Conservation (phyloP, 805 yeast species). For the Metschnikowia hibisci region DNA sequence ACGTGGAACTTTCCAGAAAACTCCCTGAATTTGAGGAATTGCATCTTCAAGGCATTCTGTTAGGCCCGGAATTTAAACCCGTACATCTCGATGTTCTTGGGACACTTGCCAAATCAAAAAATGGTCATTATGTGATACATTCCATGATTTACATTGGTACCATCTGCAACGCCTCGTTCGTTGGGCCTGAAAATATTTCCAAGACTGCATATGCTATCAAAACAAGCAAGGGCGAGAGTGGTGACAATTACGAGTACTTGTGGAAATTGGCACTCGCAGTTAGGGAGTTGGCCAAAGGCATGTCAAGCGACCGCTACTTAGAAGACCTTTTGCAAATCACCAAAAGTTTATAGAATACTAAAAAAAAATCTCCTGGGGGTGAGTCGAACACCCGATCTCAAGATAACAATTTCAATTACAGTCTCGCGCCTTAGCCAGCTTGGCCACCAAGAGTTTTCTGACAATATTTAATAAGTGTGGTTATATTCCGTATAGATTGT, state of each 20-base stretch:
- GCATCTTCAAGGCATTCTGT: neutral
- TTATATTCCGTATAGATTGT: no score
- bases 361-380: slow-evolving; percentile 44
- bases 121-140: slow-evolving; percentile 43
- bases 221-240: slow-evolving; percentile 70
- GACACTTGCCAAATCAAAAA: slow-evolving; percentile 15
- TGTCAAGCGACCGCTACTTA: slow-evolving; percentile 30
- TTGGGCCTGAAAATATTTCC: slow-evolving; percentile 70
- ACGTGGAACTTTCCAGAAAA: neutral
- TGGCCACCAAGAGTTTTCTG: slow-evolving; percentile 42
- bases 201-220: slow-evolving; percentile 61
- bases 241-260: slow-evolving; percentile 72
- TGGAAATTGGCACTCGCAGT: slow-evolving; percentile 48
- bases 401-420: slow-evolving; percentile 43
- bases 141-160: slow-evolving; percentile 83
- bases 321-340: slow-evolving; percentile 24
- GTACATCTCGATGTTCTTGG: slow-evolving; percentile 6
- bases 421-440: slow-evolving; percentile 53
- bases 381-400: slow-evolving; percentile 52
- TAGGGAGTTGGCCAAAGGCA: slow-evolving; percentile 18
- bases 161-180: slow-evolving; percentile 71
- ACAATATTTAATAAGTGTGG: neutral
- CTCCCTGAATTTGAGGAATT: no score
- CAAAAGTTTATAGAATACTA: slow-evolving; percentile 4
- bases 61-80: slow-evolving; percentile 1